Percentiles rank a stretch among this genome's conserved stretches.
Conservation (phyloP, 2,329 filamentous ascomycete species). For the Macrophomina tecta region DNA sequence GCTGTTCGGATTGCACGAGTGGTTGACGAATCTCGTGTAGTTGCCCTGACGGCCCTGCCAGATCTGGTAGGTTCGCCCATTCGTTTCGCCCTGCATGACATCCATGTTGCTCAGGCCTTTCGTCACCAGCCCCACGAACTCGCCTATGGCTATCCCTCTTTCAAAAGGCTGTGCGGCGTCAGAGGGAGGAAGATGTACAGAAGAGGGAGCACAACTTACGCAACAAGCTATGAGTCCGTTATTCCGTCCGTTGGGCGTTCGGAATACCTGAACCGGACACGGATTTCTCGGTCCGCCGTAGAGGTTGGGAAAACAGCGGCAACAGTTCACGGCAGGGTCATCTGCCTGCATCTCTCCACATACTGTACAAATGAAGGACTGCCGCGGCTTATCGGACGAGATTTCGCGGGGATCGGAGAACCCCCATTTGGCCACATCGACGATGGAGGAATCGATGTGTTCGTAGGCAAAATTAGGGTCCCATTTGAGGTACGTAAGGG, state of each 20-base stretch:
- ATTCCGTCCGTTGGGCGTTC: constrained; percentile 59
- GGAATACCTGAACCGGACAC: constrained; percentile 59
- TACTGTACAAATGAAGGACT: constrained; percentile 49
- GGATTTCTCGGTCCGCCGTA: constrained; percentile 54
- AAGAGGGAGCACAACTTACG: constrained; percentile 24
- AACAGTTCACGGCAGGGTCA: constrained; percentile 55
- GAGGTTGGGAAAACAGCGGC: constrained; percentile 60
- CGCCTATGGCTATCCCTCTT: constrained; percentile 59
- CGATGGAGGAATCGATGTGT: constrained; percentile 57
- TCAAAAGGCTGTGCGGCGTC: constrained; percentile 50
- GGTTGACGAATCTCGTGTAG: constrained; percentile 65
- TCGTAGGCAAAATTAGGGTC: constrained; percentile 56
- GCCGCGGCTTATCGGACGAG: constrained; percentile 33
- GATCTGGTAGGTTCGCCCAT: constrained; percentile 63
- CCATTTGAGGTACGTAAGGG: constrained; percentile 55
- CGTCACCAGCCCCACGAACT: constrained; percentile 63
- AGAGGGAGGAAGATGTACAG: neutral
- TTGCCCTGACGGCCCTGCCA: constrained; percentile 64
- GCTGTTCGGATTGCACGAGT: constrained; percentile 63
- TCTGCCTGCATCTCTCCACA: constrained; percentile 60
- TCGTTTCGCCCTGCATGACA: constrained; percentile 59
- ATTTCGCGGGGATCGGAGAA: constrained; percentile 55
- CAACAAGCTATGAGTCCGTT: constrained; percentile 58
- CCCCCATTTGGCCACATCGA: constrained; percentile 58
- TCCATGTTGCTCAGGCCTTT: constrained; percentile 59